Evolutionary conservation across 108 stramenopile genomes (phyloP), one percentile per base, ranked within the genome.

Genomic region (Schizochytrium sp.): DNA sequence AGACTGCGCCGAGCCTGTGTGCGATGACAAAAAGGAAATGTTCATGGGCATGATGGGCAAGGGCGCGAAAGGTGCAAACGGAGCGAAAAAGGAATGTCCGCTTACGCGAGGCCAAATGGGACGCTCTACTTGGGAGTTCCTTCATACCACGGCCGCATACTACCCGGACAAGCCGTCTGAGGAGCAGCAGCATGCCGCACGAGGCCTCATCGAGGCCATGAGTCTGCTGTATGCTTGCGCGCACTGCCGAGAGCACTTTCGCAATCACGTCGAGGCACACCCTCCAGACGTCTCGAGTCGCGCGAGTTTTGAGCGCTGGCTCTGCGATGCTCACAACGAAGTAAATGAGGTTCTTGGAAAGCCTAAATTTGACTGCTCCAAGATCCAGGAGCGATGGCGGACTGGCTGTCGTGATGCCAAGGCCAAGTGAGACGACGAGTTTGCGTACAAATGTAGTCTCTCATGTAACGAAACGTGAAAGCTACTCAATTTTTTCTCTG

Each of bases 71-170:
- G 51, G 28, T 45, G n/a, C 10, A 4, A 58, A 58, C 2, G 51
- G 6, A 5, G 58, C 53, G 5, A 25, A 45, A 29, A 28, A 16
- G 10, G 57, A 72, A 29, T 91, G 90, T 5, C 90, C 90, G 0
- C 44, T 72, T 5, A 87, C 72, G 51, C 90, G 90, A 44, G 72
- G 28, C 14, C 87, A 91, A 45, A 47, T 88, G 14, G 90, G 90
- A 19, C 59, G 88, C 29, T 44, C 44, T 5, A 89, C 72, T 5
- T 91, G 90, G 90, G 48, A 43, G 6, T 57, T 91, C 6, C 58
- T 94, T 6, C 93, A 94, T 90, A 93, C 92, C 45, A 92, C 92
- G 48, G 93, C 93, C 18, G 93, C 93, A 4, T 90, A 94, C 88
- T 94, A 93, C 72, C 93, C 93, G 5, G 93, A 94, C 14, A 58